Percentiles rank a stretch among this genome's conserved stretches.
phyloP scores from a whole-genome alignment of 2,329 filamentous ascomycete species.

The Coleophoma cylindrospora region DNA sequence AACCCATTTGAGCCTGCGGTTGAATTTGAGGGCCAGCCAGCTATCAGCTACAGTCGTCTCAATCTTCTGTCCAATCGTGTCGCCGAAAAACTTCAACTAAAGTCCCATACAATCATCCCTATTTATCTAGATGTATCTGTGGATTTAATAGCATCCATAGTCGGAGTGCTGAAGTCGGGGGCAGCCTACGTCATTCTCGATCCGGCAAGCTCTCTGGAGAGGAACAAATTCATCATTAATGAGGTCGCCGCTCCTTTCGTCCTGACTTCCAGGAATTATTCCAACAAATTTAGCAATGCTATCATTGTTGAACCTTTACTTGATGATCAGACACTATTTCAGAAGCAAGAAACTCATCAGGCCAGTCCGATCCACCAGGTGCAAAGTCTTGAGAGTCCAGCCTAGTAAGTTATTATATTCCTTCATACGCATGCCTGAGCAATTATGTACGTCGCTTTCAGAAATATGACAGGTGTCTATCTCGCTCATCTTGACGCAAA shows the following conservation, averaged over 20 bases:
- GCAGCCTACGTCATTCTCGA: not conserved
- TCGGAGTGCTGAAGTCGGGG: not conserved
- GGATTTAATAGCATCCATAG: not conserved
- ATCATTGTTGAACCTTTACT: not conserved
- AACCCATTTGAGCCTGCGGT: not conserved
- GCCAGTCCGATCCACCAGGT: not conserved
- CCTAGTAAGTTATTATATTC: no score
- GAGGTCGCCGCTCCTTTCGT: not conserved
- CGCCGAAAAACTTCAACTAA: no score
- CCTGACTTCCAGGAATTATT: not conserved
- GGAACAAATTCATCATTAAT: constrained; percentile 17
- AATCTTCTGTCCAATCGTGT: not conserved
- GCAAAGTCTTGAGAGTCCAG: not conserved
- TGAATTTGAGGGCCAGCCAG: not conserved
- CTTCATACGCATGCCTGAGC: no score
- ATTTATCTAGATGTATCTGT: not conserved
- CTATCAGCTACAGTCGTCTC: not conserved
- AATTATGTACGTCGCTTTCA: not conserved
- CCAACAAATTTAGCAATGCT: not conserved
- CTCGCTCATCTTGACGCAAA: not conserved
- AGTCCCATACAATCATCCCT: not conserved
- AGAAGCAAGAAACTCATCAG: not conserved
- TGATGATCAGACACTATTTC: not conserved
- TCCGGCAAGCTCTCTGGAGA: not conserved
- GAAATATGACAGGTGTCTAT: not conserved